A percentile compares a stretch with the other conserved stretches of the same genome.
Conservation (phyloP, 1,139 yeast genomes). For the Suhomyces taliae region DNA sequence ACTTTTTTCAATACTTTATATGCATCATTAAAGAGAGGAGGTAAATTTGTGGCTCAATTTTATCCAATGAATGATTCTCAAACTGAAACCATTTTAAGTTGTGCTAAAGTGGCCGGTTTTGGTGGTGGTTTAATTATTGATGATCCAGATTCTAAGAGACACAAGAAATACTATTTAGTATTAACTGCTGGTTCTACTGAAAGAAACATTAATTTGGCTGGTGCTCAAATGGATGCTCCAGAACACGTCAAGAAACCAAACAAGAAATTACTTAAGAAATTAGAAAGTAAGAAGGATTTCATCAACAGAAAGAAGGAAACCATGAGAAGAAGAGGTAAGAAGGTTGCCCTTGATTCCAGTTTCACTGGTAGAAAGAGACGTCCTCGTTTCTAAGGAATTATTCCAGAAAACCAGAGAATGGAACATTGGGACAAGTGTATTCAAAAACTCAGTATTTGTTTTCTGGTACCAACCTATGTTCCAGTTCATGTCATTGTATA, state of each 20-base stretch:
- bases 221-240: conserved; percentile 75
- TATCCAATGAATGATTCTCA: conserved; percentile 91
- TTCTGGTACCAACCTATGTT: too few species aligned
- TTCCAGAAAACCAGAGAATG: too few species aligned
- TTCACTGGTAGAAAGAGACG: conserved; percentile 94
- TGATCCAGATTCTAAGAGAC: conserved; percentile 89
- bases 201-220: conserved; percentile 67
- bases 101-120: conserved; percentile 94
- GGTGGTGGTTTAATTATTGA: conserved; percentile 95
- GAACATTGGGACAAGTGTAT: too few species aligned
- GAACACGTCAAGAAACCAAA: conserved; percentile 45
- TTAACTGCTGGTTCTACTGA: conserved; percentile 83
- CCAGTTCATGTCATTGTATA: not conserved
- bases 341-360: conserved; percentile 85
- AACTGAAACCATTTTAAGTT: conserved; percentile 69
- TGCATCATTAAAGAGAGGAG: conserved; percentile 86
- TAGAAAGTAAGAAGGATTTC: conserved; percentile 77
- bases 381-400: conserved; percentile 58
- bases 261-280: conserved; percentile 52
- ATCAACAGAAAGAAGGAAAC: conserved; percentile 90
- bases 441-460: too few species aligned
- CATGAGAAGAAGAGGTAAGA: conserved; percentile 87
- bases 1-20: conserved; percentile 86
- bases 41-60: conserved; percentile 95
- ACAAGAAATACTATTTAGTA: conserved; percentile 86